These are phyloP conservation scores for Salix udensis DNA, from an alignment of 345 rosid species.

Conservation along the genomic window DNA sequence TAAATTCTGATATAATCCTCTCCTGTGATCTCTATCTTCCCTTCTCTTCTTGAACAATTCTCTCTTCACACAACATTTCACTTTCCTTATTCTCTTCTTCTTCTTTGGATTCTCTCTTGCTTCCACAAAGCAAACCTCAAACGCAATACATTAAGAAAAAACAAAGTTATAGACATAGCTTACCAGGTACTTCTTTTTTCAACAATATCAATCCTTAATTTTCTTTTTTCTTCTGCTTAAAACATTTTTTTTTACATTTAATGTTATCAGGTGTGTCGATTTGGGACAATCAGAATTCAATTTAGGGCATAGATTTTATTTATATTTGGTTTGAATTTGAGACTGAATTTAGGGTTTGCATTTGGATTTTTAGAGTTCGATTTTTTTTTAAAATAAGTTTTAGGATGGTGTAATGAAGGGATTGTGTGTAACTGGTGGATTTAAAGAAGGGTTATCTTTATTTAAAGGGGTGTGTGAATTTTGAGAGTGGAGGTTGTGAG, in stretches of 20 bases:
- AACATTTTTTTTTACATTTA: neutral
- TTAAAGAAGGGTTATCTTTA: neutral
- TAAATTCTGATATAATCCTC: constrained; percentile 11
- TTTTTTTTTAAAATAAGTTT: neutral
- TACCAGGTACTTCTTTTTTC: constrained; percentile 16
- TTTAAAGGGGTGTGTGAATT: constrained; percentile 21
- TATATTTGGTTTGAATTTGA: neutral
- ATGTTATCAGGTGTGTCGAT: constrained; percentile 16
- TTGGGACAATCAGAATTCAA: constrained; percentile 11
- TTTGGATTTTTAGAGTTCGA: neutral
- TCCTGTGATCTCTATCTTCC: constrained; percentile 4
- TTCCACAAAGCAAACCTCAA: neutral
- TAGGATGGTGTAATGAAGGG: neutral
- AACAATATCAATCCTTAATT: neutral
- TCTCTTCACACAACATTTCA: constrained; percentile 10
- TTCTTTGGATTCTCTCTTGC: neutral
- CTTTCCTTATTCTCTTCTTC: neutral
- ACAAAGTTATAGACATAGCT: neutral
- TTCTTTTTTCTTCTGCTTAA: neutral
- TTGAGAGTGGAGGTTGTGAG: constrained; percentile 9
- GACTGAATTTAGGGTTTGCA: neutral
- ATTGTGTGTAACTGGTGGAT: neutral
- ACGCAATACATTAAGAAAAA: neutral
- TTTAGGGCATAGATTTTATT: constrained; percentile 12
- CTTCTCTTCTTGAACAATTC: constrained; percentile 9